These are phyloP conservation scores for Colletotrichum sp. DNA, from an alignment of 2,329 filamentous ascomycete genomes.

Conservation along the genomic window DNA sequence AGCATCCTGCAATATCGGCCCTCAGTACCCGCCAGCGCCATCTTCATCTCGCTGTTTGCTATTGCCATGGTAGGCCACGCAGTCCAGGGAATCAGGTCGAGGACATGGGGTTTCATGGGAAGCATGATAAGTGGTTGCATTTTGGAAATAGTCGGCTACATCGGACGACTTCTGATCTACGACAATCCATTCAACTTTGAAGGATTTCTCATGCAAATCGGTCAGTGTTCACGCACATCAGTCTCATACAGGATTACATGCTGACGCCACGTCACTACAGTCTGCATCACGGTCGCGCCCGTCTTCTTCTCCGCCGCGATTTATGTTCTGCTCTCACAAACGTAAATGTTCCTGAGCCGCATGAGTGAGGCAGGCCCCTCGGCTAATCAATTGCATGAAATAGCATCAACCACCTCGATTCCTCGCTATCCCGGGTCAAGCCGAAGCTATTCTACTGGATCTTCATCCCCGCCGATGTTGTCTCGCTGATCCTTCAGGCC, in stretches of 20 bases:
- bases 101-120: slow-evolving; percentile 46
- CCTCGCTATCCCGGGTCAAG: slow-evolving; percentile 30
- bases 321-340: slow-evolving; percentile 27
- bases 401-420: slow-evolving; percentile 31
- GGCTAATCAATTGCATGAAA: background rate
- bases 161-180: slow-evolving; percentile 60
- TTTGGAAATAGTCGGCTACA: slow-evolving; percentile 67
- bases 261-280: slow-evolving; percentile 15
- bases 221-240: slow-evolving; percentile 27
- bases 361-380: rapidly evolving
- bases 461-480: slow-evolving; percentile 54
- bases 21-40: slow-evolving; percentile 34
- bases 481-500: slow-evolving; percentile 57
- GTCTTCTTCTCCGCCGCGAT: slow-evolving; percentile 32
- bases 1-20: slow-evolving; percentile 48
- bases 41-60: slow-evolving; percentile 43
- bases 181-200: slow-evolving; percentile 61
- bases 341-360: background rate
- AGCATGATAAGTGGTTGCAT: slow-evolving; percentile 60
- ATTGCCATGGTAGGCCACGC: slow-evolving; percentile 48
- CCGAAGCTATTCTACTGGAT: slow-evolving; percentile 36
- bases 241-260: background rate
- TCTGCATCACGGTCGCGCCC: slow-evolving; percentile 35
- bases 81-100: slow-evolving; percentile 45
- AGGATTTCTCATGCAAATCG: slow-evolving; percentile 68